phyloP scores from a whole-genome alignment of 345 rosid species.

The Gossypium stocksii region DNA sequence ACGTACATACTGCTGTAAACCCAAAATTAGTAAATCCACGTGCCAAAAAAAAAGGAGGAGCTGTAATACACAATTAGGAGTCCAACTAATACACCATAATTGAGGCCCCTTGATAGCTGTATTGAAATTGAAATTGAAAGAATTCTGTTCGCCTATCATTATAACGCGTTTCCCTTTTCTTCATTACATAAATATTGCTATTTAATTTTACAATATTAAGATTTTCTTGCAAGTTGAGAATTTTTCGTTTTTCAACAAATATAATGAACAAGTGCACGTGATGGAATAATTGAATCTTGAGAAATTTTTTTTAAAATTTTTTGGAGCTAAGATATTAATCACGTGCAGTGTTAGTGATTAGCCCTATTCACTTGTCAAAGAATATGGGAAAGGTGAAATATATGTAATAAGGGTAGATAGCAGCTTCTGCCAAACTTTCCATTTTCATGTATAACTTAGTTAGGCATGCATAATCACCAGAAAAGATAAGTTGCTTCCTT shows the following conservation, averaged over 20 bases:
- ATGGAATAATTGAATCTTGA: neutral
- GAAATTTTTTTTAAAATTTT: neutral
- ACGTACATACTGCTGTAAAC: neutral
- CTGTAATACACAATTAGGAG: neutral
- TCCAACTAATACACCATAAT: neutral
- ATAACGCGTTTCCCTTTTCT: neutral
- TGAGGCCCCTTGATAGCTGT: neutral
- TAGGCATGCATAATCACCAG: neutral
- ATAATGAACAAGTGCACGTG: neutral
- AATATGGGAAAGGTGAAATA: neutral
- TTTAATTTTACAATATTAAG: too few relatives aligned
- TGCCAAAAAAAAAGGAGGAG: neutral
- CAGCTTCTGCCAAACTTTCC: constrained; percentile 5
- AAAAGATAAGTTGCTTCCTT: neutral
- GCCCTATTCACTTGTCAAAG: neutral
- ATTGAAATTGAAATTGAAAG: too few relatives aligned
- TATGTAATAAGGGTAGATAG: neutral
- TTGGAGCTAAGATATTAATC: neutral
- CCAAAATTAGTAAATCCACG: constrained; percentile 10
- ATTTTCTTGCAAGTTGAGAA: neutral
- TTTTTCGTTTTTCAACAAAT: neutral
- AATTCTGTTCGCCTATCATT: neutral
- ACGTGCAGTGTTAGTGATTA: neutral
- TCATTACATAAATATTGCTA: too few relatives aligned
- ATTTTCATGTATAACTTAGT: neutral